Base-by-base conservation (phyloP, 257 asterid genomes). In the Solanum peruvianum region DNA sequence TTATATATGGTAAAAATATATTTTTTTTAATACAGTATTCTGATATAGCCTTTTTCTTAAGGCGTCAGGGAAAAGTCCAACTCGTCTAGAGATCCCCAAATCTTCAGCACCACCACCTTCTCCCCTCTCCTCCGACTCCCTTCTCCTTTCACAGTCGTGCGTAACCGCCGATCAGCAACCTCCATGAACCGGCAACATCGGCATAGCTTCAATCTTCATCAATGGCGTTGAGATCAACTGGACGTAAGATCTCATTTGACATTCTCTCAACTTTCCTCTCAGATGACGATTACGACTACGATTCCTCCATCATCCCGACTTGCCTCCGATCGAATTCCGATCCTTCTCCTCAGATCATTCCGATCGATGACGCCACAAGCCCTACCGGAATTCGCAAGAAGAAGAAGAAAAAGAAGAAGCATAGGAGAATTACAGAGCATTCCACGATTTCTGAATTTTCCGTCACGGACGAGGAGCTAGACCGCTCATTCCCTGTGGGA, bases 181-280 rank as follows among this genome's bases (percentile, higher is more conserved):
- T 49, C 69, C 45, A 81, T 49, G 85, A 81, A 81, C 42, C 85
- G 69, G 11, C 84, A 45, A 47, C 83, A 42, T 45, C 41, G 27
- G 41, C 84, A 78, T 81, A 81, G 45, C 69, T 49, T 49, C 45
- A 47, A 81, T 29, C 69, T 49, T 81, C 44, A 52, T 49, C 39
- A 83, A 94, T 95, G 98, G 94, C 93, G 56, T 70, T 90, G 91
- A 89, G 93, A 90, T 91, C 94, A 87, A 83, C 91, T 87, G 93
- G 88, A 69, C 94, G 96, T 4, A 92, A 92, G 86, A 91, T 94
- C 15, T 91, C 97, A 11, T 96, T 95, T 93, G 93, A 91, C 82
- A 58, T 95, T 88, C 94, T 95, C 37, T 87, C 92, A 31, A 66
- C 86, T 85, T 37, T 89, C 60, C 91, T 70, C 66, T 80, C 67